phyloP scores from a whole-genome alignment of 2,329 filamentous ascomycete species.

The Calonectria montana region DNA sequence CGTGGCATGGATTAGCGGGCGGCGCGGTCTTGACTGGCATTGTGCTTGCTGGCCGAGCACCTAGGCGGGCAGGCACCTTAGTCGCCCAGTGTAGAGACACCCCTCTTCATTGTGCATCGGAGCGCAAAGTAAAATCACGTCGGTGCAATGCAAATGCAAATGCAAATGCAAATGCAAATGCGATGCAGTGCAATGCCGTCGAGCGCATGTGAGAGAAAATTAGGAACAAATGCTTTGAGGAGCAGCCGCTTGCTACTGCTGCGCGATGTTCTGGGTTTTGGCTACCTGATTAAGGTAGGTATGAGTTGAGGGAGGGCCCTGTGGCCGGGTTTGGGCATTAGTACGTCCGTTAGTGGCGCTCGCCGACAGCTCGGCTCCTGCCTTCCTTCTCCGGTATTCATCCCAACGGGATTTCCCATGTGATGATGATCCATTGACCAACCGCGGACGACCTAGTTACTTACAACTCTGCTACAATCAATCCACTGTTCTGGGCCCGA shows the following conservation, averaged over 20 bases:
- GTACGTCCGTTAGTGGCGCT: not conserved
- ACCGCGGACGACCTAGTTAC: conserved; percentile 5
- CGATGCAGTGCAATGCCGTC: not conserved
- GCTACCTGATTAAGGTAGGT: conserved; percentile 16
- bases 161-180: not conserved
- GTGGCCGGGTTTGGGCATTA: not conserved
- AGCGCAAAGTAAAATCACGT: not conserved
- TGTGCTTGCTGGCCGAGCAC: not conserved
- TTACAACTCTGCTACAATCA: conserved; percentile 14
- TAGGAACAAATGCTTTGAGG: not conserved
- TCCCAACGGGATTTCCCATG: not conserved
- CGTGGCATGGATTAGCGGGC: conserved; percentile 1
- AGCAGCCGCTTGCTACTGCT: not conserved
- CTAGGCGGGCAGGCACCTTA: not conserved
- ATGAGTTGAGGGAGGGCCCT: not conserved
- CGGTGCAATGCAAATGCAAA: conserved; percentile 1
- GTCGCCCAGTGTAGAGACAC: not conserved
- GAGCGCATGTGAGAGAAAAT: not conserved
- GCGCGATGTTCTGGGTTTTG: not conserved
- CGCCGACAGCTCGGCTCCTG: conserved; percentile 1
- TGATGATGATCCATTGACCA: conserved; percentile 8
- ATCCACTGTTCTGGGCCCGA: conserved; percentile 35
- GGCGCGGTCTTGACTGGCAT: not conserved
- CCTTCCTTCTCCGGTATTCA: not conserved
- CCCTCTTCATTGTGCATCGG: not conserved